These are phyloP conservation scores for Cladosporium sp. DNA, from an alignment of 2,329 filamentous ascomycete species.

Conservation along the genomic window DNA sequence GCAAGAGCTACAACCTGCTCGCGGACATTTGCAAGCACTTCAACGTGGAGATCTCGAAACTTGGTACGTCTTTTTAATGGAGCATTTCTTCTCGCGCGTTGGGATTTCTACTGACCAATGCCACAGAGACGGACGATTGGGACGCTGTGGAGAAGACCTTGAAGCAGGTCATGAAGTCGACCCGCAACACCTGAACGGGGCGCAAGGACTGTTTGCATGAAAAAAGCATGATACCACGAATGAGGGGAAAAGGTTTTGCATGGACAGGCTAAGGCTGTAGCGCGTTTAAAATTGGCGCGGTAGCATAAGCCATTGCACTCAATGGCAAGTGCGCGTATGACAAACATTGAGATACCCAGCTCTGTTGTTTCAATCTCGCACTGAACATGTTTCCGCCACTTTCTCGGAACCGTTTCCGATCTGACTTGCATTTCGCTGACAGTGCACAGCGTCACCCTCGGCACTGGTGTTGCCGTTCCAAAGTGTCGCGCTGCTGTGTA, in stretches of 20 bases:
- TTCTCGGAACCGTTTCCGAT: no score
- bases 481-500: no score
- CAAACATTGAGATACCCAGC: neutral
- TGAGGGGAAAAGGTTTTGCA: neutral
- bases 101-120: neutral
- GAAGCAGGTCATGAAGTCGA: constrained; percentile 72
- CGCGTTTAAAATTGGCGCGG: neutral
- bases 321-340: neutral
- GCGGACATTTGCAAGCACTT: constrained; percentile 79
- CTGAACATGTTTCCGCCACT: no score
- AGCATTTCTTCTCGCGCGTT: neutral
- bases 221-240: constrained; percentile 1
- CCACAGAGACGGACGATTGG: constrained; percentile 75
- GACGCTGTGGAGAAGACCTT: constrained; percentile 82
- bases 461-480: no score
- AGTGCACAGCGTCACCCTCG: no score
- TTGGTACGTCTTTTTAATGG: constrained; percentile 41
- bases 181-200: constrained; percentile 27
- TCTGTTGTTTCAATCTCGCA: no score
- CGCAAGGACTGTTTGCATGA: neutral
- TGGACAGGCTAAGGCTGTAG: neutral
- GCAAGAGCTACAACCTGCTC: constrained; percentile 76
- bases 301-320: neutral
- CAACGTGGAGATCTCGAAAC: constrained; percentile 74
- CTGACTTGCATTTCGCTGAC: no score